Evolutionary conservation across 257 asterid genomes (phyloP).

Genomic region (Ajuga chamaepitys): DNA sequence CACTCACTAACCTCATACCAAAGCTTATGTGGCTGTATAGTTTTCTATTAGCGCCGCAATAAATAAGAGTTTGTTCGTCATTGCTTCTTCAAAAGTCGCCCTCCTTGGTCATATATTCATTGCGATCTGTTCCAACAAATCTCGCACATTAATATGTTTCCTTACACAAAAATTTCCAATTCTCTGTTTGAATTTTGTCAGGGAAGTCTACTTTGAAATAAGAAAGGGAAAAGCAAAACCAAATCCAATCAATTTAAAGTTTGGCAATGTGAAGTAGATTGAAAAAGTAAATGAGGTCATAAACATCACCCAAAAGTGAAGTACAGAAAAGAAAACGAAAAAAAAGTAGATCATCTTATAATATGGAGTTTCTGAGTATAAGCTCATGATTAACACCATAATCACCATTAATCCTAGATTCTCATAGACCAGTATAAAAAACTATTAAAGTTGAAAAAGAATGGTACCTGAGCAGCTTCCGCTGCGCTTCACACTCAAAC

Average conservation of each 20-base stretch:
- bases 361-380: too few relatives aligned
- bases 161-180: not conserved
- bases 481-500: too few relatives aligned
- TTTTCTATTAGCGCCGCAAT: not conserved
- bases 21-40: too few relatives aligned
- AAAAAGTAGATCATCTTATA: not conserved
- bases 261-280: not conserved
- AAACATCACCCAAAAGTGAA: not conserved
- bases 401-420: too few relatives aligned
- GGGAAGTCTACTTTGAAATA: not conserved
- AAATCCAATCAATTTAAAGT: slow-evolving; percentile 11
- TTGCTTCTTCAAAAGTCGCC: not conserved
- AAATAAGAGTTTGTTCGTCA: not conserved
- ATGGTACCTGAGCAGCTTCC: too few relatives aligned
- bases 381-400: too few relatives aligned
- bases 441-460: too few relatives aligned
- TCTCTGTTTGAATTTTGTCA: not conserved
- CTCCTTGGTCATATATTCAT: too few relatives aligned
- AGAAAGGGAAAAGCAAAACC: too few relatives aligned
- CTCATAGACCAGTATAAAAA: too few relatives aligned
- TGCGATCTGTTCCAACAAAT: slow-evolving; percentile 13
- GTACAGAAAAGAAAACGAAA: not conserved
- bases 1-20: too few relatives aligned
- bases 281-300: slow-evolving; percentile 7
- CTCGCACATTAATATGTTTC: not conserved